A percentile compares a stretch with the other conserved stretches of the same genome.
These are phyloP conservation scores for Didymellaceae sp. DNA, from an alignment of 2,329 filamentous ascomycete species.

Conservation along the genomic window DNA sequence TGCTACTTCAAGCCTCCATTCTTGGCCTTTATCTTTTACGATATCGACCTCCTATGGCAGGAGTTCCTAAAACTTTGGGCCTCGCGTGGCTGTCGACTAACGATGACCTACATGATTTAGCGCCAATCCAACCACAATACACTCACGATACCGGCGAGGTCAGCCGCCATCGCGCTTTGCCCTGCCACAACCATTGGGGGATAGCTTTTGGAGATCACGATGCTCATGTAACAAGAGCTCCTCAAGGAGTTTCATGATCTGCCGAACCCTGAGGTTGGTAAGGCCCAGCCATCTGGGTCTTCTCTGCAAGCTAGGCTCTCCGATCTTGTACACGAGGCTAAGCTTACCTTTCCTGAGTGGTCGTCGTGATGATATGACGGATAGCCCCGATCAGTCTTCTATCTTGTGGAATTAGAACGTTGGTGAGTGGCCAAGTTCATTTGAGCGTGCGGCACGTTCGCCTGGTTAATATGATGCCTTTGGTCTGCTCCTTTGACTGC, in stretches of 20 bases:
- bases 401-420: not conserved
- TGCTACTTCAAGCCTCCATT: not conserved
- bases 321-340: constrained; percentile 1
- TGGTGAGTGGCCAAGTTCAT: not conserved
- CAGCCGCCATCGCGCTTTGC: constrained; percentile 1
- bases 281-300: constrained; percentile 10
- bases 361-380: constrained; percentile 1
- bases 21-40: constrained; percentile 5
- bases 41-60: constrained; percentile 4
- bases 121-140: not conserved
- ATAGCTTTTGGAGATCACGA: no score
- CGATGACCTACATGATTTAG: not conserved
- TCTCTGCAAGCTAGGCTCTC: constrained; percentile 2
- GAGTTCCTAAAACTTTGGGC: not conserved
- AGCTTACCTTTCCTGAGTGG: constrained; percentile 2
- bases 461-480: constrained; percentile 4
- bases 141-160: not conserved
- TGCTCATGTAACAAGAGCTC: no score
- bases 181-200: not conserved
- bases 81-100: not conserved
- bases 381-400: constrained; percentile 1
- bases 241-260: no score
- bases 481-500: not conserved
- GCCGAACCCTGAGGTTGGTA: constrained; percentile 1
- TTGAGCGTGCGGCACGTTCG: not conserved